Conservation (phyloP, 2,329 filamentous ascomycete species). For the Eutypella sp. region DNA sequence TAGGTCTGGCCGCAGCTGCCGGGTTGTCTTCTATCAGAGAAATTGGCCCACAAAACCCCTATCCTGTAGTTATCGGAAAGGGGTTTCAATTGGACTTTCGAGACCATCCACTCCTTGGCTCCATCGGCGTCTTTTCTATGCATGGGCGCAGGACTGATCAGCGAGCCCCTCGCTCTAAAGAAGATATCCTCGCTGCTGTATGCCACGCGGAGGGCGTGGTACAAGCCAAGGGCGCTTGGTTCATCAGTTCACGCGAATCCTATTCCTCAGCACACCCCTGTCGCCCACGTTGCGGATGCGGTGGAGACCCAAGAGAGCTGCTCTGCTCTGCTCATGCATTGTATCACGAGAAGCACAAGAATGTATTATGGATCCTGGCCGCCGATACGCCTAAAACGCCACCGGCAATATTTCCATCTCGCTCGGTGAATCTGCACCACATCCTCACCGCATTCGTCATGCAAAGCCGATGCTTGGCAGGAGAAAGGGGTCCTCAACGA, state of each 20-base stretch:
- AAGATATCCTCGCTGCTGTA: not conserved
- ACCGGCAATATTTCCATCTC: not conserved
- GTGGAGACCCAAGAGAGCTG: not conserved
- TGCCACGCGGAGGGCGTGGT: not conserved
- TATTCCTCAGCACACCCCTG: not conserved
- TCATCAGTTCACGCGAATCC: not conserved
- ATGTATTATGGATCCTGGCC: not conserved
- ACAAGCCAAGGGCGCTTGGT: not conserved
- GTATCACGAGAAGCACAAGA: not conserved
- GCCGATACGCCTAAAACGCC: not conserved
- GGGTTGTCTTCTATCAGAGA: not conserved
- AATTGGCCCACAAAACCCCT: not conserved
- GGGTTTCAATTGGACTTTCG: not conserved
- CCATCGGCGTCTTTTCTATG: not conserved
- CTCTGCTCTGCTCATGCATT: not conserved
- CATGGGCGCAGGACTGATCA: not conserved
- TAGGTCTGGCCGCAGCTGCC: not conserved
- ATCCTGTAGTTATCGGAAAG: not conserved
- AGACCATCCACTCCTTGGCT: not conserved
- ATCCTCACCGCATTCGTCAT: not conserved
- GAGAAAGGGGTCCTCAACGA: not conserved
- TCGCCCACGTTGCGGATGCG: not conserved
- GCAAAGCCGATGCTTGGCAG: not conserved
- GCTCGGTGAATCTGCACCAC: not conserved
- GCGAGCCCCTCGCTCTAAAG: not conserved